These are phyloP conservation scores for Pyrenophora graminea DNA, from an alignment of 2,329 filamentous ascomycete species.

Conservation along the genomic window DNA sequence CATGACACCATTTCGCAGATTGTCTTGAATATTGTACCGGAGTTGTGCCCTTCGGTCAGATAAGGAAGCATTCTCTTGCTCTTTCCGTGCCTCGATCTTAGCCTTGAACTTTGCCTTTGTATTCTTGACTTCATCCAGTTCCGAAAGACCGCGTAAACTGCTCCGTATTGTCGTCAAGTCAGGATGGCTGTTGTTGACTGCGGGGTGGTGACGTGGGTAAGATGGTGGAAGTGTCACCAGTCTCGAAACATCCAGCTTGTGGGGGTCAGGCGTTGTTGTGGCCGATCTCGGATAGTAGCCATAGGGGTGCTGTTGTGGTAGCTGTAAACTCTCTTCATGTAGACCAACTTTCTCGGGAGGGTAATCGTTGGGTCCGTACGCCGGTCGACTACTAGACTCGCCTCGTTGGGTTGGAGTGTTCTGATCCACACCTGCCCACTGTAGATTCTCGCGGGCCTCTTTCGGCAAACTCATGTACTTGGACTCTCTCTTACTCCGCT, in stretches of 20 bases:
- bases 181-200: conserved; percentile 94
- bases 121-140: conserved; percentile 71
- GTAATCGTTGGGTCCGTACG: conserved; percentile 62
- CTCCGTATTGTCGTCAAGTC: conserved; percentile 78
- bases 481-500: conserved; percentile 84
- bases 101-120: conserved; percentile 63
- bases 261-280: conserved; percentile 54
- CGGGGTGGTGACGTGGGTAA: conserved; percentile 91
- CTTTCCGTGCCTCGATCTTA: conserved; percentile 59
- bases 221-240: conserved; percentile 91
- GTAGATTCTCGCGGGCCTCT: conserved; percentile 71
- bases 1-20: conserved; percentile 77
- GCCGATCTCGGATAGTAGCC: conserved; percentile 41
- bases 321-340: conserved; percentile 51
- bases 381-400: conserved; percentile 37
- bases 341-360: conserved; percentile 67
- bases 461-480: conserved; percentile 95
- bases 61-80: conserved; percentile 57
- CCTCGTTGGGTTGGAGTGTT: conserved; percentile 39
- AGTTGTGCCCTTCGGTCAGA: conserved; percentile 68
- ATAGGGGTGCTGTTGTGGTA: conserved; percentile 48
- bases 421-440: conserved; percentile 61
- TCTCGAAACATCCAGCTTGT: conserved; percentile 81
- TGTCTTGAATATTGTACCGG: conserved; percentile 74
- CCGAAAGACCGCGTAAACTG: conserved; percentile 72